Evolutionary conservation across 352 stramenopile genomes (phyloP), one percentile per base, ranked within the genome.

Genomic region (Aphanomyces euteiches): DNA sequence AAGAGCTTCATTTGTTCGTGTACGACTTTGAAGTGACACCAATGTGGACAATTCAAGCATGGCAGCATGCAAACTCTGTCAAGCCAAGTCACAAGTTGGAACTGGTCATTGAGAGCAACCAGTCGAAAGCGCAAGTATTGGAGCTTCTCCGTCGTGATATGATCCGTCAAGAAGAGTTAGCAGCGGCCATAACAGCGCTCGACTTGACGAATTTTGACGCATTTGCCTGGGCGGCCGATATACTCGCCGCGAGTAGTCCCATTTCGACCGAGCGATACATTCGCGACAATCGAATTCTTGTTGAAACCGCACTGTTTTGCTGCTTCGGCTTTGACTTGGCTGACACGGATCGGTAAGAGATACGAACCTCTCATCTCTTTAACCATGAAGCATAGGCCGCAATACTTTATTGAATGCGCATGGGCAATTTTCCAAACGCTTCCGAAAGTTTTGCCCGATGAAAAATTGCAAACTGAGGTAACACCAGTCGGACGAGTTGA

Each of bases 391-490:
- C 28, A 37, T 19, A 36, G n/a, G 19, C 36, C 38, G 5, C 36
- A 48, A 47, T 38, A 47, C 4, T 63, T 47, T 17, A 64, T 70
- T 50, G 64, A 70, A 17, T 47, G 53, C 7, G 64, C 64, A 37
- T 70, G 64, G 64, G 17, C 38, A 43, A 70, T 70, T 17, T 70
- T 70, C 15, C 17, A 70, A 56, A 61, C 64, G 37, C 40, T 70
- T 21, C 64, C 64, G 15, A 54, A 70, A 28, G 47, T 38, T 0
- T 37, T 56, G 4, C 37, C 48, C 17, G 40, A 50, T 21, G 17
- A n/a, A 21, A 21, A 39, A n/a, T 13, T 64, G 5, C 39, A 61
- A 41, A 19, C 36, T 19, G 47, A 60, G 34, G 19, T 63, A 15
- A 40, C 28, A 28, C 28, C 28, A 53, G 38, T 34, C 58, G 48